Conservation (phyloP, 192 early-diverging fungal species). For the Entomortierella lignicola region DNA sequence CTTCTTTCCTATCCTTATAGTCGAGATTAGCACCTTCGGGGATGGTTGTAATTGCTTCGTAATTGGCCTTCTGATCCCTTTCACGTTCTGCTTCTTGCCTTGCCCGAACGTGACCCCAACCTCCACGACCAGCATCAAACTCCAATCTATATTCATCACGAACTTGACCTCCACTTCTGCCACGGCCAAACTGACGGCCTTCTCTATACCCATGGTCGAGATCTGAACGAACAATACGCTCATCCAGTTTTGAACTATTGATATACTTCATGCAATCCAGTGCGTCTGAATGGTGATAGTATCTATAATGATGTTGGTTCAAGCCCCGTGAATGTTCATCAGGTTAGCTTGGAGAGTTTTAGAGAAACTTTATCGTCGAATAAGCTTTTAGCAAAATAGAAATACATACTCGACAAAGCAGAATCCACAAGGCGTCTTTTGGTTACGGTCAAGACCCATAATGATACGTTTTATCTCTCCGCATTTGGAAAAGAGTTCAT, state of each 20-base stretch:
- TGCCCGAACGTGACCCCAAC: slow-evolving; percentile 89
- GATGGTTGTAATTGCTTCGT: slow-evolving; percentile 72
- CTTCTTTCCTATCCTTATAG: slow-evolving; percentile 52
- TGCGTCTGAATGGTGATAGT: slow-evolving; percentile 91
- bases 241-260: slow-evolving; percentile 95
- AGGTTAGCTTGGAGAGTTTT: no score
- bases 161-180: slow-evolving; percentile 93
- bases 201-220: slow-evolving; percentile 95
- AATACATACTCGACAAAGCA: slow-evolving; percentile 96
- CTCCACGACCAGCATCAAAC: slow-evolving; percentile 95
- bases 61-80: slow-evolving; percentile 68
- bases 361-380: no score
- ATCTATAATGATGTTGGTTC: slow-evolving; percentile 59
- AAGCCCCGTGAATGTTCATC: no score
- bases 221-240: slow-evolving; percentile 94
- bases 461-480: slow-evolving; percentile 99
- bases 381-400: background rate
- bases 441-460: slow-evolving; percentile 95
- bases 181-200: slow-evolving; percentile 95
- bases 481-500: slow-evolving; percentile 93
- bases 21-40: slow-evolving; percentile 63
- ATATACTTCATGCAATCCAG: slow-evolving; percentile 94
- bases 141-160: slow-evolving; percentile 96
- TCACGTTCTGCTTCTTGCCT: slow-evolving; percentile 79
- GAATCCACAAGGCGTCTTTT: slow-evolving; percentile 98